phyloP scores from a whole-genome alignment of 2,329 filamentous ascomycete species.

The Paecilomyces fulvus region DNA sequence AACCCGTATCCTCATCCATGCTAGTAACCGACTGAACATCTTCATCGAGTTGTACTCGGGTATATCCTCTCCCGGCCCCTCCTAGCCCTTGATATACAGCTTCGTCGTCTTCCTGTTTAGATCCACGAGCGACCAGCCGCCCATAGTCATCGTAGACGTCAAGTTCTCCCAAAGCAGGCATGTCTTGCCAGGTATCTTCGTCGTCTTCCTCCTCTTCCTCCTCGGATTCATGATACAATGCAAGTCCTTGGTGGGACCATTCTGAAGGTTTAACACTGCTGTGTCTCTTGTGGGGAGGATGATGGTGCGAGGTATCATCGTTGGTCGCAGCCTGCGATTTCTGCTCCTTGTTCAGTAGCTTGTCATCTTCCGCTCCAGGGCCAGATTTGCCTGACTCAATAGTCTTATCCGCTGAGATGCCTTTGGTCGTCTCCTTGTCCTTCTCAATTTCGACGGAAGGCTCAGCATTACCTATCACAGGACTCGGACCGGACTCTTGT shows the following conservation, averaged over 20 bases:
- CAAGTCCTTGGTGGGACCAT: conserved; percentile 81
- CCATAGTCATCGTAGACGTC: conserved; percentile 96
- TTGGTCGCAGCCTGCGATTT: conserved; percentile 3
- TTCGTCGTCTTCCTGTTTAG: conserved; percentile 59
- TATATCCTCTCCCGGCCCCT: conserved; percentile 91
- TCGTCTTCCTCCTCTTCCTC: conserved; percentile 45
- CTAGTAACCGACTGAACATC: conserved; percentile 90
- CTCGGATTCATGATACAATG: conserved; percentile 37
- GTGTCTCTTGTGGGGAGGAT: conserved; percentile 13
- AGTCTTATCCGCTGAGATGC: background rate
- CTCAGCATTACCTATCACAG: background rate
- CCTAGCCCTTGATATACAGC: conserved; percentile 70
- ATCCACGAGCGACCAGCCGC: conserved; percentile 73
- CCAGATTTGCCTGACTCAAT: no score
- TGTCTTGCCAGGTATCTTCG: conserved; percentile 78
- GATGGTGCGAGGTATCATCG: conserved; percentile 6
- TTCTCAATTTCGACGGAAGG: background rate
- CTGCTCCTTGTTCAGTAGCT: background rate
- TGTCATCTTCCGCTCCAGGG: background rate
- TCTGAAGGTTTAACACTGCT: conserved; percentile 52
- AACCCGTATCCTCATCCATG: conserved; percentile 94
- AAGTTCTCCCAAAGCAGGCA: conserved; percentile 87
- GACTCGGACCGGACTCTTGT: background rate
- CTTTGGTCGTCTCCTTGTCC: background rate
- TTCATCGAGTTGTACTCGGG: conserved; percentile 87